Conservation (phyloP, 2,329 filamentous ascomycete species). For the Trematosphaeria pertusa region DNA sequence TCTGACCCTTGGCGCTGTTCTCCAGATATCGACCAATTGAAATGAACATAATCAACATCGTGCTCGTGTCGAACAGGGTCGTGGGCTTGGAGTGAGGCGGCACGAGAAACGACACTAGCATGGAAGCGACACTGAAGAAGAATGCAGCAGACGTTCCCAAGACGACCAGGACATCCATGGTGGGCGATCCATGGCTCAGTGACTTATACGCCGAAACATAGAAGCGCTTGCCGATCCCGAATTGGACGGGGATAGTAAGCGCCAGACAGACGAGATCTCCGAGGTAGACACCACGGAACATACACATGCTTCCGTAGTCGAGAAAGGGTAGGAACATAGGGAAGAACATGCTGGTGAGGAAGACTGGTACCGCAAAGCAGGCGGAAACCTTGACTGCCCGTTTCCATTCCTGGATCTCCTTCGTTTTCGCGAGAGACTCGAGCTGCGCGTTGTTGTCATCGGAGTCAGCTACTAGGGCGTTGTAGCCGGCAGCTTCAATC, state of each 20-base stretch:
- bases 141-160: slow-evolving; percentile 94
- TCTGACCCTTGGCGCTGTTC: slow-evolving; percentile 94
- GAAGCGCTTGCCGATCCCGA: slow-evolving; percentile 93
- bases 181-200: slow-evolving; percentile 86
- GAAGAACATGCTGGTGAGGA: slow-evolving; percentile 90
- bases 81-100: slow-evolving; percentile 79
- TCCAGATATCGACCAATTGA: slow-evolving; percentile 90
- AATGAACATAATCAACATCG: slow-evolving; percentile 97
- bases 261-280: slow-evolving; percentile 84
- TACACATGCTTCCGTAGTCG: slow-evolving; percentile 75
- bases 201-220: slow-evolving; percentile 95
- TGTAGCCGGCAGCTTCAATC: slow-evolving; percentile 83
- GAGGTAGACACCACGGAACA: slow-evolving; percentile 80
- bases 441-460: slow-evolving; percentile 97
- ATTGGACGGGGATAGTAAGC: slow-evolving; percentile 92
- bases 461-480: slow-evolving; percentile 86
- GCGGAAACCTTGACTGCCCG: slow-evolving; percentile 79
- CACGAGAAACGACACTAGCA: slow-evolving; percentile 80
- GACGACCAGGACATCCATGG: slow-evolving; percentile 97
- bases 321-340: slow-evolving; percentile 81
- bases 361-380: slow-evolving; percentile 86
- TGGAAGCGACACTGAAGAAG: slow-evolving; percentile 89
- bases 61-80: slow-evolving; percentile 96
- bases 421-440: slow-evolving; percentile 93
- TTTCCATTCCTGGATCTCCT: slow-evolving; percentile 93